Evolutionary conservation across 768 basidiomycete genomes (phyloP).

Genomic region (Lactarius psammicola): DNA sequence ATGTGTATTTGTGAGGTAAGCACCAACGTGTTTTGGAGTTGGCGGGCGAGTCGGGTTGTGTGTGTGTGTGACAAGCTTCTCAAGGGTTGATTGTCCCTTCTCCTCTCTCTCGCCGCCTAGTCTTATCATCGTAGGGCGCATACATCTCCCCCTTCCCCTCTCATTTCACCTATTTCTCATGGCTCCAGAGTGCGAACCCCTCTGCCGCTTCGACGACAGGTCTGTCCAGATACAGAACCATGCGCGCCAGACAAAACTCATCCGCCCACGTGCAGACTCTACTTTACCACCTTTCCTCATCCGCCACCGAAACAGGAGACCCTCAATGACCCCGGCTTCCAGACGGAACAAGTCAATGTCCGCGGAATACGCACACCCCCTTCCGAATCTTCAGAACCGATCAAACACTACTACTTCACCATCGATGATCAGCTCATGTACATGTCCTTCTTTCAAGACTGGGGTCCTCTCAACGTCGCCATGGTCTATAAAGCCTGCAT

Average conservation of each 20-base stretch:
- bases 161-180: slow-evolving; percentile 31
- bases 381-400: slow-evolving; percentile 68
- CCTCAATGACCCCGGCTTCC: slow-evolving; percentile 59
- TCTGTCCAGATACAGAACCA: slow-evolving; percentile 33
- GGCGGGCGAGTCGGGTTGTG: neutral
- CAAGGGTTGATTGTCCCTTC: neutral
- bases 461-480: slow-evolving; percentile 89
- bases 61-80: neutral
- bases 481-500: slow-evolving; percentile 94
- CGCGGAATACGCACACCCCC: slow-evolving; percentile 60
- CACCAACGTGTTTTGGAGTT: slow-evolving; percentile 19
- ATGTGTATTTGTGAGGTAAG: slow-evolving; percentile 12
- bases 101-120: neutral
- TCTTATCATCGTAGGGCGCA: neutral
- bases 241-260: slow-evolving; percentile 7
- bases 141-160: neutral
- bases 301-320: slow-evolving; percentile 64
- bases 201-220: slow-evolving; percentile 81
- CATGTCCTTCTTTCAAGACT: slow-evolving; percentile 92
- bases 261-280: slow-evolving; percentile 47
- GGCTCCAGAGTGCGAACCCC: slow-evolving; percentile 62
- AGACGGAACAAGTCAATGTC: slow-evolving; percentile 58
- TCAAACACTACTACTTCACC: slow-evolving; percentile 86
- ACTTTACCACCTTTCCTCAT: slow-evolving; percentile 85
- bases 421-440: slow-evolving; percentile 92